Conservation (phyloP, 2,329 filamentous ascomycete genomes). For the Byssochlamys sp. region DNA sequence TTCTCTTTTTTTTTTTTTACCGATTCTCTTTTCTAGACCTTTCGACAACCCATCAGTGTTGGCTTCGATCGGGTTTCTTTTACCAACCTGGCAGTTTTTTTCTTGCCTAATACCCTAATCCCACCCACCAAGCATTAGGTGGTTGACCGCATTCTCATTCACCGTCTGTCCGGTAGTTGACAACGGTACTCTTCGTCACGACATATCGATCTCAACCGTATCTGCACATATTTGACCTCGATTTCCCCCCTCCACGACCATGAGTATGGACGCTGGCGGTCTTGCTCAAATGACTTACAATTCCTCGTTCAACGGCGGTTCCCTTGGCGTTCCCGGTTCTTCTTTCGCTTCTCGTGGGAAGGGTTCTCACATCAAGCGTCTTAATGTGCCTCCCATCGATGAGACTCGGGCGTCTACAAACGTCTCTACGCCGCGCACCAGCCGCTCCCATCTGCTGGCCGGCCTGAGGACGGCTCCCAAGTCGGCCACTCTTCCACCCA, state of each 20-base stretch:
- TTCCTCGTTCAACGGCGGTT: slow-evolving; percentile 57
- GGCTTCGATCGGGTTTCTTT: background rate
- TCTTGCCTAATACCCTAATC: background rate
- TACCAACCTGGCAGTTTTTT: background rate
- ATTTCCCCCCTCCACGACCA: slow-evolving; percentile 16
- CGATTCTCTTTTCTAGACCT: slow-evolving; percentile 1
- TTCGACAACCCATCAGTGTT: background rate
- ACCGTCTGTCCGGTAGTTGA: background rate
- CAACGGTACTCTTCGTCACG: background rate
- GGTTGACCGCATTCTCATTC: background rate
- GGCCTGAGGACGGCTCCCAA: slow-evolving; percentile 90
- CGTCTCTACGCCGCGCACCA: slow-evolving; percentile 76
- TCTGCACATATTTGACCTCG: slow-evolving; percentile 10
- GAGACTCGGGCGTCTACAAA: slow-evolving; percentile 56
- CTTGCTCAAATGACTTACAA: slow-evolving; percentile 98
- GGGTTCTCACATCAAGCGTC: slow-evolving; percentile 78
- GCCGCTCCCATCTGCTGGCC: slow-evolving; percentile 85
- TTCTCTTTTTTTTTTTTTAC: slow-evolving; percentile 6
- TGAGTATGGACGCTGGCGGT: slow-evolving; percentile 83
- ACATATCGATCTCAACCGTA: slow-evolving; percentile 1
- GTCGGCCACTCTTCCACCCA: slow-evolving; percentile 61
- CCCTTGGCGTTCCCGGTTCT: slow-evolving; percentile 64
- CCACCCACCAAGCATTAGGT: background rate
- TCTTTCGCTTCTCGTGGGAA: slow-evolving; percentile 80
- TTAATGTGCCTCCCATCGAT: slow-evolving; percentile 66